These are phyloP conservation scores for Trypethelium eluteriae DNA, from an alignment of 495 filamentous ascomycete genomes.

Conservation along the genomic window DNA sequence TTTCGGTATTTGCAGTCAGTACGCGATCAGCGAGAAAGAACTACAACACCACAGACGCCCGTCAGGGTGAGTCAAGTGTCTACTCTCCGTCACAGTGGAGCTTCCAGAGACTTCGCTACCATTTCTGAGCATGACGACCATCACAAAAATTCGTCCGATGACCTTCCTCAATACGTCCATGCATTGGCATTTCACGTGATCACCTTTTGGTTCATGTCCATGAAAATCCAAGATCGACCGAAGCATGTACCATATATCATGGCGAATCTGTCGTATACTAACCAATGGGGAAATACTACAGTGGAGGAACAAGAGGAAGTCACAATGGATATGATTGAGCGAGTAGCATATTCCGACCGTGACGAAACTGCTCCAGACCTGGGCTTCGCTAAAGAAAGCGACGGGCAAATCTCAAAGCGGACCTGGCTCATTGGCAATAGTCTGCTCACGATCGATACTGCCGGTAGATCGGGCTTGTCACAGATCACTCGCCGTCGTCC, in stretches of 20 bases:
- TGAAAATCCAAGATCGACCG: conserved; percentile 73
- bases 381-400: conserved; percentile 51
- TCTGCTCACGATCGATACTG: conserved; percentile 78
- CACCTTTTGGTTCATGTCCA: conserved; percentile 88
- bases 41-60: conserved; percentile 32
- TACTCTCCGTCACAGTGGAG: conserved; percentile 37
- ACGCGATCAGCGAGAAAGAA: conserved; percentile 45
- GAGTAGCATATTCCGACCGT: conserved; percentile 77
- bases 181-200: conserved; percentile 90
- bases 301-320: conserved; percentile 90
- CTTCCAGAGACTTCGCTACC: conserved; percentile 36
- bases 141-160: conserved; percentile 36
- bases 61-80: conserved; percentile 30
- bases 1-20: conserved; percentile 81
- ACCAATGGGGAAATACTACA: conserved; percentile 62
- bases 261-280: conserved; percentile 69
- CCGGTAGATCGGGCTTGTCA: conserved; percentile 61
- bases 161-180: conserved; percentile 84
- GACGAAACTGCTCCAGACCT: conserved; percentile 62
- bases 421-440: conserved; percentile 84
- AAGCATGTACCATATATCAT: conserved; percentile 86
- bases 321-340: conserved; percentile 92
- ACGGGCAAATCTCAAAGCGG: conserved; percentile 62
- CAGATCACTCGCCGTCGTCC: conserved; percentile 78
- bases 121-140: conserved; percentile 21